A percentile compares a stretch with the other conserved stretches of the same genome.
Evolutionary conservation across 2,329 filamentous ascomycete genomes (phyloP).

Genomic region (Grosmannia clavigera): DNA sequence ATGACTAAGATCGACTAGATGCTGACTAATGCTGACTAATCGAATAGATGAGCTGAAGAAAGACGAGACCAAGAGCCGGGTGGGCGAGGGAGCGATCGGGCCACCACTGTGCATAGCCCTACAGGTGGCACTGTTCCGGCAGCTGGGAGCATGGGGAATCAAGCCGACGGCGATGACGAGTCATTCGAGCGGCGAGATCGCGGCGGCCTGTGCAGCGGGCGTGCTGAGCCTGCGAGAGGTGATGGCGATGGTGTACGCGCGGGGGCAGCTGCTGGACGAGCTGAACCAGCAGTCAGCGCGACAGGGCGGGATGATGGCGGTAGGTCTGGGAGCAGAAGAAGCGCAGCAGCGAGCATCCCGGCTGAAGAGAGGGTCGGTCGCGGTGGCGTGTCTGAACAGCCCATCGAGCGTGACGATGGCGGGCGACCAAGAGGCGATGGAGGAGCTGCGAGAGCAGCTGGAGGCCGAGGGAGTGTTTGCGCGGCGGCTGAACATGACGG

Average conservation of each 20-base stretch:
- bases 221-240: slow-evolving; percentile 27
- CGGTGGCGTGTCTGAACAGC: slow-evolving; percentile 23
- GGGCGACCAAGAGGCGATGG: slow-evolving; percentile 12
- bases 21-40: neutral
- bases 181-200: slow-evolving; percentile 39
- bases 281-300: slow-evolving; percentile 8
- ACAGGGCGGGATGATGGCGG: slow-evolving; percentile 34
- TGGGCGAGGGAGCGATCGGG: slow-evolving; percentile 25
- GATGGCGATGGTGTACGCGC: slow-evolving; percentile 31
- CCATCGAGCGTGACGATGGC: slow-evolving; percentile 23
- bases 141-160: slow-evolving; percentile 24
- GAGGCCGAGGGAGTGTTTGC: slow-evolving; percentile 2
- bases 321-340: slow-evolving; percentile 24
- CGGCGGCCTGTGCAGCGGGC: slow-evolving; percentile 35
- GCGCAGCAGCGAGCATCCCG: slow-evolving; percentile 15
- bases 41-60: slow-evolving; percentile 15
- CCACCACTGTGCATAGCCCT: slow-evolving; percentile 30
- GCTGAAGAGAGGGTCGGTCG: slow-evolving; percentile 14
- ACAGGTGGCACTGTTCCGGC: slow-evolving; percentile 32
- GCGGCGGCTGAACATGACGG: slow-evolving; percentile 17
- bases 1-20: neutral
- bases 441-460: slow-evolving; percentile 4
- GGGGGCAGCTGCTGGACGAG: slow-evolving; percentile 20
- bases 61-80: slow-evolving; percentile 20
- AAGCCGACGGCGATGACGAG: slow-evolving; percentile 26